Evolutionary conservation across 495 filamentous ascomycete species (phyloP), one percentile per base, ranked within the genome.

Genomic region (Aspergillus sclerotioniger): DNA sequence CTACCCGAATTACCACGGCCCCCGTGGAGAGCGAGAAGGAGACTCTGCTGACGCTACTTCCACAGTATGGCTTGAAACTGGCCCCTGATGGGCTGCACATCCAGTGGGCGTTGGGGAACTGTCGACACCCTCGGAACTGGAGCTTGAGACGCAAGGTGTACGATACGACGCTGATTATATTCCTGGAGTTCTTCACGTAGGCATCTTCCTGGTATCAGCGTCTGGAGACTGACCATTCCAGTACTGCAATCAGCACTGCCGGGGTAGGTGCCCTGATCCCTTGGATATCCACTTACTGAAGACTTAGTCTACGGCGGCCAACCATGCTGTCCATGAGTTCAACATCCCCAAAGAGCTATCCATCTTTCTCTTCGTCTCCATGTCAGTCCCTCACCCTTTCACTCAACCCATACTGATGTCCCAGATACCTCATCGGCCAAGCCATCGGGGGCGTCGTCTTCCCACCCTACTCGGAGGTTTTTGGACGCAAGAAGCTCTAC

Each of bases 401-500:
- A 67, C 19, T 7, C 7, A 7, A 32, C 5, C 8, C 28, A 28
- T 21, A 49, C 46, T 47, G 31, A 28, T 6, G n/a, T 28, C 31
- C 15, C 46, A 82, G 77, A 49, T 82, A 80, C 54, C 67, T 78
- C 31, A 62, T 82, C 8, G 80, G 78, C 2, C 81, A 84, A 65
- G 76, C 68, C 15, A 21, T 79, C 45, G 80, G 78, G 29, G 78
- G 73, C 15, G 67, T 84, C 28, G 49, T 83, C 17, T 75, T 82
- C 43, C 80, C 80, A 28, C 78, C 81, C 25, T 77, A 76, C 56
- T 78, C 79, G 0, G 81, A 84, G 62, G 65, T 71, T 0, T 81
- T 82, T 58, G 81, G 81, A 3, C 78, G 80, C 25, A 79, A 76
- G 46, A 69, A 64, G 13, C 69, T 81, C 12, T 84, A 84, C 50